Evolutionary conservation across 805 yeast species (phyloP).

Genomic region (Priceomyces fermenticarens): DNA sequence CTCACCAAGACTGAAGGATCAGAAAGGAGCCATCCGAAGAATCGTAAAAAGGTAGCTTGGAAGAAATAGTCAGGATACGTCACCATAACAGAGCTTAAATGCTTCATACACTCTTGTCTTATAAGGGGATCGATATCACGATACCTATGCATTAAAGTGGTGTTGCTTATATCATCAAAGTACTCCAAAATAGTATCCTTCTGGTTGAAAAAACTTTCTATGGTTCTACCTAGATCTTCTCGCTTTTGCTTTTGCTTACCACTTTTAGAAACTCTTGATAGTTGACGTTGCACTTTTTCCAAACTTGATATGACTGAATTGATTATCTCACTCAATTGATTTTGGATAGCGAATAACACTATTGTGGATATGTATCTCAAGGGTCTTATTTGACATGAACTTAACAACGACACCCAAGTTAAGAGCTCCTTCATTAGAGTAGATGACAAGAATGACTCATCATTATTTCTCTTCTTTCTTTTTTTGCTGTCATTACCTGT

Average conservation of each 20-base stretch:
- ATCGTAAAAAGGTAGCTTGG: conserved; percentile 66
- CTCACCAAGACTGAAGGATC: conserved; percentile 64
- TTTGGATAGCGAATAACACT: conserved; percentile 57
- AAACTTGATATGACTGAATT: conserved; percentile 31
- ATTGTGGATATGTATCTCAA: conserved; percentile 67
- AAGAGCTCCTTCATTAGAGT: conserved; percentile 53
- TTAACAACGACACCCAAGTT: conserved; percentile 74
- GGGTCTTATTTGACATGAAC: conserved; percentile 67
- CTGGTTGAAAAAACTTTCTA: conserved; percentile 35
- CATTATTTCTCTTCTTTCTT: conserved; percentile 5
- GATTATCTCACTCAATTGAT: conserved; percentile 53
- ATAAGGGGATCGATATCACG: conserved; percentile 75
- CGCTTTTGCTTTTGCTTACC: conserved; percentile 33
- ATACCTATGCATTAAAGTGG: conserved; percentile 71
- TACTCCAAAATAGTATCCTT: conserved; percentile 53
- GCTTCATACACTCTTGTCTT: conserved; percentile 63
- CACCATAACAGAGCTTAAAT: conserved; percentile 71
- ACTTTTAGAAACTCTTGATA: conserved; percentile 24
- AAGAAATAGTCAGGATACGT: conserved; percentile 67
- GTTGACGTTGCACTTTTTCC: conserved; percentile 45
- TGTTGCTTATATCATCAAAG: conserved; percentile 61
- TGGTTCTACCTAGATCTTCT: conserved; percentile 43
- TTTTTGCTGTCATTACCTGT: conserved; percentile 18
- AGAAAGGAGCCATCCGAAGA: conserved; percentile 82
- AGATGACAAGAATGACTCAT: conserved; percentile 23